A percentile compares a stretch with the other conserved stretches of the same genome.
Evolutionary conservation across 257 asterid genomes (phyloP).

Genomic region (Ligustrum vulgare): DNA sequence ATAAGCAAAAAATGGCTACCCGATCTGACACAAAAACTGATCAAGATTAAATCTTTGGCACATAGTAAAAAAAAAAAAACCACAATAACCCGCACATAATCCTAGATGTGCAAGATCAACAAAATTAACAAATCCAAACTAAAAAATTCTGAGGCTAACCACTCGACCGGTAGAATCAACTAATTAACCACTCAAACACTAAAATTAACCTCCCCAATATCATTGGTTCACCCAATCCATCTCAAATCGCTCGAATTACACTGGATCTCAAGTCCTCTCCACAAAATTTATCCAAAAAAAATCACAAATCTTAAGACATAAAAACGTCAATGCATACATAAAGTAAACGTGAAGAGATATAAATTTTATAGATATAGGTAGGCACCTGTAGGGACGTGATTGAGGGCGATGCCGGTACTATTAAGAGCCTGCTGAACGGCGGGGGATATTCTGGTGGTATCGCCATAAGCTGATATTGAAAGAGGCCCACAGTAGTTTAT

Average conservation of each 20-base stretch:
- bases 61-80: not conserved
- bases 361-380: not conserved
- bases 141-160: not conserved
- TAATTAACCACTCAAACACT: not conserved
- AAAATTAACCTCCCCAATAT: not conserved
- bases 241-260: not conserved
- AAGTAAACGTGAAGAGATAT: too few relatives aligned
- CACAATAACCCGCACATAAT: not conserved
- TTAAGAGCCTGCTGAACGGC: slow-evolving; percentile 69
- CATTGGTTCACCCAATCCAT: not conserved
- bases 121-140: not conserved
- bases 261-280: slow-evolving; percentile 11
- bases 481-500: slow-evolving; percentile 85
- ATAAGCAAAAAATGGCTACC: not conserved
- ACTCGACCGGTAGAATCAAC: not conserved
- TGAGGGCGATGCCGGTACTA: slow-evolving; percentile 87
- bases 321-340: not conserved
- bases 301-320: not conserved
- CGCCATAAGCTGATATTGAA: slow-evolving; percentile 86
- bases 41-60: not conserved
- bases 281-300: not conserved
- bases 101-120: not conserved
- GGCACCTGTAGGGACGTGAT: slow-evolving; percentile 91
- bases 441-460: slow-evolving; percentile 57
- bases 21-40: not conserved